Evolutionary conservation across 2,329 filamentous ascomycete genomes (phyloP).

Genomic region (Calonectria hawksworthii): DNA sequence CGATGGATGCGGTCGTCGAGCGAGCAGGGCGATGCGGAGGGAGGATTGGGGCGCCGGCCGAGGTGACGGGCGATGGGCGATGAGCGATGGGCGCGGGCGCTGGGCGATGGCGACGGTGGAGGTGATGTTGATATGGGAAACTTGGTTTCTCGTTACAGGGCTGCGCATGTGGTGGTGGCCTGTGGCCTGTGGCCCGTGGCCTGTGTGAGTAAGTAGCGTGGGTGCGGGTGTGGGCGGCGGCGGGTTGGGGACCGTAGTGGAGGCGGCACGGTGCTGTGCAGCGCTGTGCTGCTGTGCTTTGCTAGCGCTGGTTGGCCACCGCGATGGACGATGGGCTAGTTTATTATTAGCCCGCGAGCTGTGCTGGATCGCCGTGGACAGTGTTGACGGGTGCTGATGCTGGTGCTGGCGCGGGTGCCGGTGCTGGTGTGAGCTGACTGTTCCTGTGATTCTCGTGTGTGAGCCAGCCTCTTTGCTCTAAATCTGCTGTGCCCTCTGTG

Average conservation of each 20-base stretch:
- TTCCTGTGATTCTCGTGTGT: not conserved
- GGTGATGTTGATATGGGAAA: conserved; percentile 25
- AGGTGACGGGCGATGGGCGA: not conserved
- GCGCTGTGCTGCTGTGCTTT: conserved; percentile 22
- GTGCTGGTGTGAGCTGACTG: not conserved
- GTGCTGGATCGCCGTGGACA: not conserved
- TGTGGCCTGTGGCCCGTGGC: conserved; percentile 16
- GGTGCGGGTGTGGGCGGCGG: not conserved
- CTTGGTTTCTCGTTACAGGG: conserved; percentile 12
- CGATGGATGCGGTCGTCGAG: conserved; percentile 20
- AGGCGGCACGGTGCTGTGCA: not conserved
- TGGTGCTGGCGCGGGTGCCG: not conserved
- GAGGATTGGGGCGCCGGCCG: conserved; percentile 23
- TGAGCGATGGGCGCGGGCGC: conserved; percentile 10
- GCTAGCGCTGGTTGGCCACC: conserved; percentile 28
- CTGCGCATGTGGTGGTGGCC: conserved; percentile 15
- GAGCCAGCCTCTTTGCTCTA: not conserved
- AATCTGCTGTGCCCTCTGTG: not conserved
- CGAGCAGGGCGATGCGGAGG: conserved; percentile 5
- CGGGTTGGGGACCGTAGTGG: not conserved
- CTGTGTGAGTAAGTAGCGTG: not conserved
- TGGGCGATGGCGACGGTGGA: conserved; percentile 19
- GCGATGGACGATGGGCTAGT: conserved; percentile 17
- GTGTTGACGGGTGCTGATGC: not conserved
- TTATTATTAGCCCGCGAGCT: conserved; percentile 8